Base-by-base conservation (phyloP, 139 green algal species). In the Zygnema cylindricum region DNA sequence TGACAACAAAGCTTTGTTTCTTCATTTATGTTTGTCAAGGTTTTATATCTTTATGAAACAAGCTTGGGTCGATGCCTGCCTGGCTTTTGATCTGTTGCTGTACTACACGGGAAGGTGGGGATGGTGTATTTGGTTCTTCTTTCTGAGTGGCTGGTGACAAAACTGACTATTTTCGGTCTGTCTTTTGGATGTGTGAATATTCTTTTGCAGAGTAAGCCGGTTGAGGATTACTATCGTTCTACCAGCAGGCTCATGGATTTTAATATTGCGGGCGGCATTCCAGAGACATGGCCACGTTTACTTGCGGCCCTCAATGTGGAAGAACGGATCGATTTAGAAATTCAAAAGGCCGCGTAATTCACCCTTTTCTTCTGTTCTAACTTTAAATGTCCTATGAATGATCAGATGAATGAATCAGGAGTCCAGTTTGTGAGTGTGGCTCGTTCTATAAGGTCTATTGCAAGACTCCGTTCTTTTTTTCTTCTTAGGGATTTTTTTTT, bases 221-320 rank as follows among this genome's bases (percentile, higher is more conserved):
- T 99, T 39, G 97, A 99, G 89, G 90, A 96, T 0, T 96, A 94
- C 42, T 99, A 98, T 91, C 79, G 91, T 11, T 42, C 92, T 1
- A 35, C 76, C 41, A 95, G 95, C 32, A 76, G 33, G n/a, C 89
- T 99, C 79, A 42, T 97, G 16, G 94, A 98, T 76, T 99, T 98
- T 94, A 93, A 98, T 86, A 97, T 99, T 85, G 96, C 93, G 2
- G 93, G 92, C 0, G 97, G 97, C 55, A 99, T 99, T 76, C 96
- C 96, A 0, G 94, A 98, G 86, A 98, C 97, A 1, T 92, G 98
- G 84, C 97, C 97, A 1, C 69, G 78, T 1, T 91, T 99, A 82
- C 84, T 97, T 76, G 85, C 84, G n/a, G 43, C 85, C 25, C 35
- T 92, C n/a, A 42, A 91, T 73, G 43, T 89, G 36, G 84, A 89